Conservation (phyloP, 2,329 filamentous ascomycete species). For the Pseudogymnoascus sp. region DNA sequence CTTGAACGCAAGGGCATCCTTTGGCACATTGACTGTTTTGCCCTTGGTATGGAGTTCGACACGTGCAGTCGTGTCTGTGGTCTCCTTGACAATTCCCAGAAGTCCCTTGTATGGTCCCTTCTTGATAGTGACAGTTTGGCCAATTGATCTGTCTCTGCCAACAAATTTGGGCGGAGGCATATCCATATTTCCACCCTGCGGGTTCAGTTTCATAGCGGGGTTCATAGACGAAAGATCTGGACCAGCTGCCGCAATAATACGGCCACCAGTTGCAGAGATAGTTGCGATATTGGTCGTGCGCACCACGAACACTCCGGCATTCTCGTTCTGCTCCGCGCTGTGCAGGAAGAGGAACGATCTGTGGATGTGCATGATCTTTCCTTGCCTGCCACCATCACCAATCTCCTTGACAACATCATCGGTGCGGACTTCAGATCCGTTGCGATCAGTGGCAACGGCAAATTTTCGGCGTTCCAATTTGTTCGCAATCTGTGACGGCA, state of each 20-base stretch:
- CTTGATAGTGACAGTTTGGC: slow-evolving; percentile 83
- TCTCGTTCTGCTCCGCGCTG: slow-evolving; percentile 75
- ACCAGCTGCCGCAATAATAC: slow-evolving; percentile 51
- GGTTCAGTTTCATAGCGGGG: slow-evolving; percentile 70
- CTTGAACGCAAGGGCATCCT: slow-evolving; percentile 75
- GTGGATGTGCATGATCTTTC: slow-evolving; percentile 89
- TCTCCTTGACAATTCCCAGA: slow-evolving; percentile 90
- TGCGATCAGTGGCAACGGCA: slow-evolving; percentile 84
- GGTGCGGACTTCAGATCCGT: slow-evolving; percentile 83
- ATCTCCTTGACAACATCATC: slow-evolving; percentile 91
- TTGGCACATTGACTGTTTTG: slow-evolving; percentile 79
- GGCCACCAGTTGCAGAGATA: slow-evolving; percentile 87
- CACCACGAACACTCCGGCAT: slow-evolving; percentile 82
- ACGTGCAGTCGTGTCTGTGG: slow-evolving; percentile 75
- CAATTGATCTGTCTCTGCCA: slow-evolving; percentile 74
- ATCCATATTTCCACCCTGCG: slow-evolving; percentile 42
- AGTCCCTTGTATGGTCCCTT: slow-evolving; percentile 88
- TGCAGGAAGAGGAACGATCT: slow-evolving; percentile 88
- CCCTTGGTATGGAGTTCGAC: slow-evolving; percentile 92
- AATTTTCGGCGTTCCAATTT: slow-evolving; percentile 75
- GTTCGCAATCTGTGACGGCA: slow-evolving; percentile 88
- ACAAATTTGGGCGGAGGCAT: slow-evolving; percentile 64
- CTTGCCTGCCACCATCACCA: slow-evolving; percentile 74
- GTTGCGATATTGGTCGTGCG: slow-evolving; percentile 80
- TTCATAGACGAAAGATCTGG: slow-evolving; percentile 88